Evolutionary conservation across 805 yeast species (phyloP).

Genomic region (Middelhovenomyces tepae): DNA sequence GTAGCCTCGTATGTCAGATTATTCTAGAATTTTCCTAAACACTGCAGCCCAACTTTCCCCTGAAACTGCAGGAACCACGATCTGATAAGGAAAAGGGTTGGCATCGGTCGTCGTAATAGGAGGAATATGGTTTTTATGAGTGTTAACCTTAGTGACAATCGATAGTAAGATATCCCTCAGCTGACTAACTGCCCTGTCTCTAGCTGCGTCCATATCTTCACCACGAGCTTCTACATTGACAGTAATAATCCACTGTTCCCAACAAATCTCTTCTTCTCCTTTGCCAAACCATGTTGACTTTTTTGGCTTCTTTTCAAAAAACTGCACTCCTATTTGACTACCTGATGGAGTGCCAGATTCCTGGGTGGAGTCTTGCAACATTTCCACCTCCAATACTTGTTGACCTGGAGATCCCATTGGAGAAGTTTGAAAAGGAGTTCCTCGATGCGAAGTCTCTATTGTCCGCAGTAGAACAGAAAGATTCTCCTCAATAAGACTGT

Average conservation of each 20-base stretch:
- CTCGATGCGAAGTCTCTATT: slow-evolving; percentile 13
- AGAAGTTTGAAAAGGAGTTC: slow-evolving; percentile 10
- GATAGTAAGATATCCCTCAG: slow-evolving; percentile 35
- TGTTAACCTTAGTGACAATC: slow-evolving; percentile 46
- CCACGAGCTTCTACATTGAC: slow-evolving; percentile 32
- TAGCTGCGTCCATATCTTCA: slow-evolving; percentile 16
- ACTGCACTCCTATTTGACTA: slow-evolving; percentile 20
- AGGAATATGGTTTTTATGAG: slow-evolving; percentile 60
- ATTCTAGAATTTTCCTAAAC: slow-evolving; percentile 26
- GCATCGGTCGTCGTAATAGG: slow-evolving; percentile 59
- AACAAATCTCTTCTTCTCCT: slow-evolving; percentile 38
- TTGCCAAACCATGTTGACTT: slow-evolving; percentile 51
- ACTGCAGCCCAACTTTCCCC: slow-evolving; percentile 28
- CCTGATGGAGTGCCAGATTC: slow-evolving; percentile 9
- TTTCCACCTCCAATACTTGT: slow-evolving; percentile 8
- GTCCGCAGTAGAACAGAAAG: slow-evolving; percentile 23
- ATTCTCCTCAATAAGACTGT: slow-evolving; percentile 32
- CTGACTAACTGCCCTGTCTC: slow-evolving; percentile 26
- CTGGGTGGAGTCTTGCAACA: no score
- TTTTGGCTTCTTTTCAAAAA: slow-evolving; percentile 29
- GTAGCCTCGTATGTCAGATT: slow-evolving; percentile 3
- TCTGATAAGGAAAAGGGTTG: slow-evolving; percentile 53
- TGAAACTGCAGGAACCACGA: slow-evolving; percentile 25
- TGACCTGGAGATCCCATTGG: no score
- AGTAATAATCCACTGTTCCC: slow-evolving; percentile 69